These are phyloP conservation scores for Chaetomium fimeti DNA, from an alignment of 495 filamentous ascomycete genomes.

Conservation along the genomic window DNA sequence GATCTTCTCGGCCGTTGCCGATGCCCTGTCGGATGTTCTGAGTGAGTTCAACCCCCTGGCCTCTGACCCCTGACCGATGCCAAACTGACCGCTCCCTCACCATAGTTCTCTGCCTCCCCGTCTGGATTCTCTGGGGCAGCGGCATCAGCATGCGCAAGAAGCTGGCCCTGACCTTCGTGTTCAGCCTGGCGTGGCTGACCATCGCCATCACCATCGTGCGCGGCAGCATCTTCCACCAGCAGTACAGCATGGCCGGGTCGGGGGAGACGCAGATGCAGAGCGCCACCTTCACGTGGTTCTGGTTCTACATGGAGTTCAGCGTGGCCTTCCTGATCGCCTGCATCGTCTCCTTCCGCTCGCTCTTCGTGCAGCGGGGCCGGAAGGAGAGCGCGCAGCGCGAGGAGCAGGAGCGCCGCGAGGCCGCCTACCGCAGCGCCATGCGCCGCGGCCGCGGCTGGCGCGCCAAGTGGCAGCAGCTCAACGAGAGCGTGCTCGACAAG, in stretches of 20 bases:
- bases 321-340: conserved; percentile 25
- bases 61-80: not conserved
- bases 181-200: conserved; percentile 24
- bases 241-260: conserved; percentile 11
- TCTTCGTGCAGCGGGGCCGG: conserved; percentile 20
- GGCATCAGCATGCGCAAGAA: conserved; percentile 20
- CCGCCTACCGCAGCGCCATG: not conserved
- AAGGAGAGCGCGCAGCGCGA: not conserved
- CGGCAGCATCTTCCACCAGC: conserved; percentile 14
- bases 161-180: conserved; percentile 20
- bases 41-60: conserved; percentile 10
- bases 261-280: conserved; percentile 8
- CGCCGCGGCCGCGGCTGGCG: conserved; percentile 10
- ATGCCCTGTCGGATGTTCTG: conserved; percentile 21
- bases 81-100: not conserved
- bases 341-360: conserved; percentile 24
- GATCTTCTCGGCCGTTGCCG: conserved; percentile 12
- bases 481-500: conserved; percentile 22
- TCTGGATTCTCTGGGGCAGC: conserved; percentile 23
- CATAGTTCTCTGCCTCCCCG: conserved; percentile 22
- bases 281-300: conserved; percentile 8
- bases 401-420: conserved; percentile 5
- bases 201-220: conserved; percentile 25
- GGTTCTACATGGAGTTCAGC: conserved; percentile 22
- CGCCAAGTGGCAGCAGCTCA: not conserved